Base-by-base conservation (phyloP, 2,329 filamentous ascomycete genomes). In the Septoria linicola region DNA sequence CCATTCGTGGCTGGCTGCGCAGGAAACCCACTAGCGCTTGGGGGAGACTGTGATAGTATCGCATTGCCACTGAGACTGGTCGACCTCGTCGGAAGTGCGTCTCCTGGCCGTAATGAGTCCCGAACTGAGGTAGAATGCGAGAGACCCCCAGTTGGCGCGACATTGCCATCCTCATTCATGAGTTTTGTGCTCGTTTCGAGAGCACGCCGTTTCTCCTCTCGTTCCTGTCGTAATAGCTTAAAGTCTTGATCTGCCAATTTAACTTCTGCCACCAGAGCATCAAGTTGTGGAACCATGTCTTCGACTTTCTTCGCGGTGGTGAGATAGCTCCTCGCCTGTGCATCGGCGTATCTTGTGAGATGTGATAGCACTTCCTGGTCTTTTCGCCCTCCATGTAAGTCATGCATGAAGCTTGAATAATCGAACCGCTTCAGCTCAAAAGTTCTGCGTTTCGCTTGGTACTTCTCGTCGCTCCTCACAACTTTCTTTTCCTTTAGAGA, bases 391-490 rank as follows among this genome's bases (percentile, higher is more conserved):
- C 93, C 93, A 58, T 97, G 93, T n/a, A 99, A 78, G 74, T 99
- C 93, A 65, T 97, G 92, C 88, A 99, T 95, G 67, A 97, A 99
- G 11, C 89, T 96, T 2, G 92, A 97, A 69, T 99, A 99, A 70
- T 99, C 95, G 65, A 99, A 99, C 8, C 95, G 85, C 74, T 95
- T 96, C 51, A 99, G 79, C 74, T 99, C 93, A 65, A 99, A 99
- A 61, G 90, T 96, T 37, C 89, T 85, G 59, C 91, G 83, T 74
- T 97, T 97, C 39, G 80, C 84, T 69, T 97, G 92, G 67, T 97
- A 99, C 67, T 99, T 99, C 25, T 88, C 87, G 69, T 99, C 93
- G 62, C 90, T 96, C 63, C 96, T 90, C 34, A 82, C 88, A 56
- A 93, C 84, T 73, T 97, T 97, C 79, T 99, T 99, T 69, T 95